Evolutionary conservation across 768 basidiomycete species (phyloP).

Genomic region (Pleurotus tuoliensis): DNA sequence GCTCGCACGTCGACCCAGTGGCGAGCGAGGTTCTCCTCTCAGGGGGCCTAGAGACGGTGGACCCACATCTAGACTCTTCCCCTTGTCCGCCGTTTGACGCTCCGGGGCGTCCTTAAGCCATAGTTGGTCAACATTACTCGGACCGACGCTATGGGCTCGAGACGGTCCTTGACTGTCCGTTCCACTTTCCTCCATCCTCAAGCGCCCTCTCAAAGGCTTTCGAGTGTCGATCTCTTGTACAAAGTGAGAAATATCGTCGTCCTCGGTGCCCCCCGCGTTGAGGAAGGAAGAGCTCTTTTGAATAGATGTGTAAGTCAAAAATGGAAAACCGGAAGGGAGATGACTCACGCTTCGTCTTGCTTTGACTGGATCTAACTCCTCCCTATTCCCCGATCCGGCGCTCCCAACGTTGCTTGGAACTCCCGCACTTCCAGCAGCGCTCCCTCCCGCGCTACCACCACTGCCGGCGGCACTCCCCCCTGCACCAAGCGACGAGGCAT

Average conservation of each 20-base stretch:
- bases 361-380: neutral
- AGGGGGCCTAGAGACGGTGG: neutral
- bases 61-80: neutral
- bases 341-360: neutral
- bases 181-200: slow-evolving; percentile 10
- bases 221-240: slow-evolving; percentile 74
- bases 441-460: slow-evolving; percentile 14
- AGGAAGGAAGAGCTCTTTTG: slow-evolving; percentile 40
- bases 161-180: neutral
- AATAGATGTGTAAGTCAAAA: neutral
- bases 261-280: slow-evolving; percentile 46
- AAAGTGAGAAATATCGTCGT: slow-evolving; percentile 76
- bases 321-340: no score
- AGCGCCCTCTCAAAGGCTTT: slow-evolving; percentile 53
- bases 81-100: neutral
- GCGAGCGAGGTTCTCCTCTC: neutral
- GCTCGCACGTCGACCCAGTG: slow-evolving; percentile 7
- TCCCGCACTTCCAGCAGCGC: slow-evolving; percentile 21
- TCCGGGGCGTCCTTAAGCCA: neutral
- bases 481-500: slow-evolving; percentile 35
- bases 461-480: slow-evolving; percentile 23
- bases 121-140: neutral
- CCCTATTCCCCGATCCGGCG: slow-evolving; percentile 4
- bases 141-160: slow-evolving; percentile 8
- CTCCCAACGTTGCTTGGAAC: slow-evolving; percentile 19